Percentiles rank a stretch among this genome's conserved stretches.
phyloP scores from a whole-genome alignment of 2,329 filamentous ascomycete species.

The Aspergillus sp. region DNA sequence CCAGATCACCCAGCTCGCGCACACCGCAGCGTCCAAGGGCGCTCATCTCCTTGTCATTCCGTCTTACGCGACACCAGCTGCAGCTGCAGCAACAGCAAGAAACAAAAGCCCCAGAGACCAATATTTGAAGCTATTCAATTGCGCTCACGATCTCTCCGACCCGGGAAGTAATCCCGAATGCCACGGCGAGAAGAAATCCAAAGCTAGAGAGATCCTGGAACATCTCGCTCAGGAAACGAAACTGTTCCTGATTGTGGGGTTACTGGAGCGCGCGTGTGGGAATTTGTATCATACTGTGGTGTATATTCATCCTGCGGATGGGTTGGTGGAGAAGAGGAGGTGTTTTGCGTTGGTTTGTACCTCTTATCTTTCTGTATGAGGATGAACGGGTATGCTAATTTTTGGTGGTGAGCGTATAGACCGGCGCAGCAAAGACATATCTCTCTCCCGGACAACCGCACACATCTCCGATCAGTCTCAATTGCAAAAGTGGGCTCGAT shows the following conservation, averaged over 20 bases:
- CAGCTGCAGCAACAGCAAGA: too few relatives aligned
- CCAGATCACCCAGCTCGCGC: constrained; percentile 58
- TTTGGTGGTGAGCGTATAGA: neutral
- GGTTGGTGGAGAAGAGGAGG: constrained; percentile 78
- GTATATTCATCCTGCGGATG: constrained; percentile 74
- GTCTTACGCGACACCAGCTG: too few relatives aligned
- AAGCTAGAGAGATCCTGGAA: constrained; percentile 54
- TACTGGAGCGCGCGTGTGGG: constrained; percentile 78
- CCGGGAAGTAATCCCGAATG: too few relatives aligned
- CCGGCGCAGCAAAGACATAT: neutral
- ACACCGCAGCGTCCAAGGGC: constrained; percentile 53
- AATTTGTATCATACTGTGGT: constrained; percentile 81
- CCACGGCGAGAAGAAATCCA: too few relatives aligned
- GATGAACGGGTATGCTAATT: neutral
- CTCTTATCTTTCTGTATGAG: too few relatives aligned
- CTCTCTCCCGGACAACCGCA: neutral
- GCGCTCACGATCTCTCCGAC: too few relatives aligned
- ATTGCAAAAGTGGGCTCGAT: neutral
- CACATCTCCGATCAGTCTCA: neutral
- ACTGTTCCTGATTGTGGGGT: constrained; percentile 77
- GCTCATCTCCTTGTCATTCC: constrained; percentile 80
- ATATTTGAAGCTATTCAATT: too few relatives aligned
- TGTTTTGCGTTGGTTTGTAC: constrained; percentile 76
- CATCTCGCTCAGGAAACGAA: constrained; percentile 78
- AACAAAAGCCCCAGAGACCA: too few relatives aligned